Conservation (phyloP, 208 protist genomes). For the Naegleria gruberi region DNA sequence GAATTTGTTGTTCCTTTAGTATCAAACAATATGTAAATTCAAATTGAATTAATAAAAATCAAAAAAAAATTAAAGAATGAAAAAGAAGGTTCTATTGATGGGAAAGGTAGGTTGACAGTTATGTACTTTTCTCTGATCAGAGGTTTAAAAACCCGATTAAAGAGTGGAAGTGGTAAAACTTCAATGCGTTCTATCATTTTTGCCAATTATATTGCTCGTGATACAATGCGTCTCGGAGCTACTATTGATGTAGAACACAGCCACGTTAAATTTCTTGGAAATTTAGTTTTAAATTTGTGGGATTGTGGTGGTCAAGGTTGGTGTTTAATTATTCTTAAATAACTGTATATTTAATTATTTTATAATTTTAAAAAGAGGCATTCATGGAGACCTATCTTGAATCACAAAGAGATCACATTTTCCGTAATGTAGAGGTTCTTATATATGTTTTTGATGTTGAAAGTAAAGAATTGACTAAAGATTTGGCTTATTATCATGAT, state of each 20-base stretch:
- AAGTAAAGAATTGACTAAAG: conserved; percentile 38
- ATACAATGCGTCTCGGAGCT: conserved; percentile 78
- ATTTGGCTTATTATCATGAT: conserved; percentile 90
- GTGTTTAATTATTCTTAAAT: too few species aligned
- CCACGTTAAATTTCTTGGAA: conserved; percentile 95
- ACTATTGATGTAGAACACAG: conserved; percentile 95
- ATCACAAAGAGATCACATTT: conserved; percentile 95
- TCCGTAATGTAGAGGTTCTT: conserved; percentile 92
- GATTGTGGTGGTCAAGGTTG: conserved; percentile 96
- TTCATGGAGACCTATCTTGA: conserved; percentile 96
- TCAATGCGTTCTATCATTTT: conserved; percentile 99
- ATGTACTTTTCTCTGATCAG: neutral
- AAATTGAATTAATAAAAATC: neutral
- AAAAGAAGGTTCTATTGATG: conserved; percentile 91
- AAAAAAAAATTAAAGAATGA: conserved; percentile 22
- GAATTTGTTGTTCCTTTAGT: neutral
- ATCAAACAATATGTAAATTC: neutral
- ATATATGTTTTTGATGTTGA: conserved; percentile 99
- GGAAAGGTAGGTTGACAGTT: conserved; percentile 58
- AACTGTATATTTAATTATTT: too few species aligned
- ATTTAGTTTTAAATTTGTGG: conserved; percentile 97
- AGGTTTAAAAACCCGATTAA: neutral
- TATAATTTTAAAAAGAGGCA: too few species aligned
- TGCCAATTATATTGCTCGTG: conserved; percentile 93
- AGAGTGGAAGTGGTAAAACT: conserved; percentile 85